These are phyloP conservation scores for Fusarium sp. DNA, from an alignment of 2,329 filamentous ascomycete species.

Conservation along the genomic window DNA sequence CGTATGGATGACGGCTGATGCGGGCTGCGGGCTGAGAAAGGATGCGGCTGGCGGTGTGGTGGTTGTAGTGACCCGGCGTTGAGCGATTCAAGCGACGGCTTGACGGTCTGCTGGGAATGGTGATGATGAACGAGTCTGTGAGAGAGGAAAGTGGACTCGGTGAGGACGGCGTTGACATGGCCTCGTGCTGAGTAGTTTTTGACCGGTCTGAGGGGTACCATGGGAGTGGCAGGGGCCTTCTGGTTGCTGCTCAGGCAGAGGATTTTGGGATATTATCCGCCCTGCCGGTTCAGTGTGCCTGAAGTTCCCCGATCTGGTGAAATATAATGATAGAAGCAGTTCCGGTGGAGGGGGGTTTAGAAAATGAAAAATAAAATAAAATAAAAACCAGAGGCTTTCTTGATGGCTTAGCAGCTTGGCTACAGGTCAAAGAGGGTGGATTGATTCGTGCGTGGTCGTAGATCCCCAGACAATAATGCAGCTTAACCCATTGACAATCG, in stretches of 20 bases:
- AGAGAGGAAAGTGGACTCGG: slow-evolving; percentile 56
- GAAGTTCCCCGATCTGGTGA: slow-evolving; percentile 42
- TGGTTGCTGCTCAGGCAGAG: slow-evolving; percentile 42
- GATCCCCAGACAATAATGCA: slow-evolving; percentile 29
- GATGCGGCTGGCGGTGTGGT: slow-evolving; percentile 49
- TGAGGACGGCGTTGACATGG: slow-evolving; percentile 54
- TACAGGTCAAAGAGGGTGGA: slow-evolving; percentile 34
- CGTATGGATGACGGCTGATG: slow-evolving; percentile 48
- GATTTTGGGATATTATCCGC: slow-evolving; percentile 41
- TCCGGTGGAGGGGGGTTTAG: slow-evolving; percentile 1
- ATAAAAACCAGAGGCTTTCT: slow-evolving; percentile 22
- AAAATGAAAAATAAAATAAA: not conserved
- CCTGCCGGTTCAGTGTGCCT: slow-evolving; percentile 44
- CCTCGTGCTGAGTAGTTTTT: slow-evolving; percentile 58
- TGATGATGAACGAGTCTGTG: slow-evolving; percentile 53
- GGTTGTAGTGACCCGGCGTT: slow-evolving; percentile 48
- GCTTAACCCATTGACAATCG: slow-evolving; percentile 31
- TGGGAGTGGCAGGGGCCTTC: slow-evolving; percentile 48
- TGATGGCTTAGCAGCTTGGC: slow-evolving; percentile 21
- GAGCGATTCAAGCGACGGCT: slow-evolving; percentile 47
- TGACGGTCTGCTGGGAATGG: slow-evolving; percentile 48
- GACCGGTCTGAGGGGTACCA: slow-evolving; percentile 58
- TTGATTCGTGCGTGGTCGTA: slow-evolving; percentile 33
- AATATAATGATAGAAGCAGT: slow-evolving; percentile 24
- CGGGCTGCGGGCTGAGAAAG: slow-evolving; percentile 47